These are phyloP conservation scores for Acacia crassicarpa DNA, from an alignment of 306 rosid species.

Conservation along the genomic window DNA sequence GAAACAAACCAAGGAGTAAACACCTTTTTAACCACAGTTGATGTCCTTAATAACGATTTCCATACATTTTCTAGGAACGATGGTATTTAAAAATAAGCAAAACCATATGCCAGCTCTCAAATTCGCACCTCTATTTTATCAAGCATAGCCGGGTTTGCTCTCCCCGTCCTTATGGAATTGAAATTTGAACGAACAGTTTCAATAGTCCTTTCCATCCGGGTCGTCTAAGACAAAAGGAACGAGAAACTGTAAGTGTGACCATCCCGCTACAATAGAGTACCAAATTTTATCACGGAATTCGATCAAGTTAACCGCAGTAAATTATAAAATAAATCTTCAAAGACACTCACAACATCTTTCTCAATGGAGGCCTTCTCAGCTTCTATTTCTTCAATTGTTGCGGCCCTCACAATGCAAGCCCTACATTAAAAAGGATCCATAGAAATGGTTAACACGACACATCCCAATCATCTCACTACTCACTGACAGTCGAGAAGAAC, in stretches of 20 bases:
- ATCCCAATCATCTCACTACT: neutral
- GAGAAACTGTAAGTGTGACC: neutral
- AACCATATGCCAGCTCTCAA: slow-evolving; percentile 1
- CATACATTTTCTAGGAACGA: neutral
- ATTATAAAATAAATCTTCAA: neutral
- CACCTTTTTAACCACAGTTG: neutral
- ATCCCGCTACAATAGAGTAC: neutral
- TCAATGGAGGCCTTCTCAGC: slow-evolving; percentile 79
- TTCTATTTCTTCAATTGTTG: slow-evolving; percentile 96
- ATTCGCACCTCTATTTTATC: slow-evolving; percentile 84
- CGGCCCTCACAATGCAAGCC: slow-evolving; percentile 61
- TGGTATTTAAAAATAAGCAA: neutral
- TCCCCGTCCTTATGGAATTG: slow-evolving; percentile 88
- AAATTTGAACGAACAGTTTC: slow-evolving; percentile 73
- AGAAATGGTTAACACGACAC: neutral
- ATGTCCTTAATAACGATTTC: neutral
- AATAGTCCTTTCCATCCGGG: slow-evolving; percentile 83
- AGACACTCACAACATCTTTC: slow-evolving; percentile 71
- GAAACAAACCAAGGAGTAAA: neutral
- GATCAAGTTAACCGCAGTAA: slow-evolving; percentile 7
- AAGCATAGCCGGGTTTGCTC: slow-evolving; percentile 85
- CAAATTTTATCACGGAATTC: neutral
- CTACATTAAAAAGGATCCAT: slow-evolving; percentile 25
- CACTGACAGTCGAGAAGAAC: neutral
- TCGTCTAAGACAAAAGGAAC: slow-evolving; percentile 47